Conservation (phyloP, 257 asterid species). For the Nicotiana tabacum region DNA sequence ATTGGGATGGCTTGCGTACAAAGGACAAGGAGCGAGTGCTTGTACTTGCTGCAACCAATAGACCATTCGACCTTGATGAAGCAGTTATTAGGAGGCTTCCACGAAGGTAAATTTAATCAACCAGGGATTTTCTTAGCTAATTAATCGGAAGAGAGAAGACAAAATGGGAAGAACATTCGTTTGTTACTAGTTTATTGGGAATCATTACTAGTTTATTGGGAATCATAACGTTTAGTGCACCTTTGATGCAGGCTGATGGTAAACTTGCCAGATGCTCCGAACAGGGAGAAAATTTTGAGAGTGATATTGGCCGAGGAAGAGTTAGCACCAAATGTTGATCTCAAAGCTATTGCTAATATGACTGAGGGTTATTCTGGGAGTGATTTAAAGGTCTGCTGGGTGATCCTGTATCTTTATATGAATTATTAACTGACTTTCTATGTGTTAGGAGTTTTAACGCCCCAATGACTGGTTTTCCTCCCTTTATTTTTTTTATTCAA, state of each 20-base stretch:
- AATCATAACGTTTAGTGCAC: not conserved
- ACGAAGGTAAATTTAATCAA: constrained; percentile 40
- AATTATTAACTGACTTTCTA: not conserved
- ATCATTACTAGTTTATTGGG: not conserved
- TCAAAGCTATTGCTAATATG: constrained; percentile 73
- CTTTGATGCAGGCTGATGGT: constrained; percentile 74
- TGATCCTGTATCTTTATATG: not conserved
- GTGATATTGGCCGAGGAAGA: constrained; percentile 79
- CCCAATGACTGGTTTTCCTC: not conserved
- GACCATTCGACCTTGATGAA: constrained; percentile 97
- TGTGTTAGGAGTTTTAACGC: not conserved
- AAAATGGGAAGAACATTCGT: not conserved
- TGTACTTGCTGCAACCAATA: constrained; percentile 90
- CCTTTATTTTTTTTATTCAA: not conserved
- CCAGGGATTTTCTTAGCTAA: not conserved
- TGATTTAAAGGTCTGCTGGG: constrained; percentile 71
- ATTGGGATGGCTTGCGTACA: constrained; percentile 95
- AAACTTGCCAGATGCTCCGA: constrained; percentile 76
- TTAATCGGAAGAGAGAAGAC: not conserved
- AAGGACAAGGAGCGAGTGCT: constrained; percentile 90
- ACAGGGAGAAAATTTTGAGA: constrained; percentile 62
- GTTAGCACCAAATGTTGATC: constrained; percentile 53
- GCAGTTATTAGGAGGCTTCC: constrained; percentile 97
- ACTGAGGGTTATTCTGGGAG: constrained; percentile 93
- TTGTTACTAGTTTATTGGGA: not conserved